Percentiles rank a stretch among this genome's conserved stretches.
Evolutionary conservation across 805 yeast genomes (phyloP).

Genomic region (Jamesozyma hellenica): DNA sequence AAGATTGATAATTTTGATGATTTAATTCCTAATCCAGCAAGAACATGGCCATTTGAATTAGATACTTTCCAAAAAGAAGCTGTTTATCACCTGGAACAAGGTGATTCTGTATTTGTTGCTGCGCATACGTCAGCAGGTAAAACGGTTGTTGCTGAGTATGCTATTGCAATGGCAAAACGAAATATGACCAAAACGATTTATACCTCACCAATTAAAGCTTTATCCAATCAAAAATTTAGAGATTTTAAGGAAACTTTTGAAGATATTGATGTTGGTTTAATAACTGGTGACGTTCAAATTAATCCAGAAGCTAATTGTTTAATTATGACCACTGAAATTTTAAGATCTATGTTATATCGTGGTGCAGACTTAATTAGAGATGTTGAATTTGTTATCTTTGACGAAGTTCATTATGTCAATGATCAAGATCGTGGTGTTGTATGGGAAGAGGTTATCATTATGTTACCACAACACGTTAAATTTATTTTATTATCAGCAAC

Average conservation of each 20-base stretch:
- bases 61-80: slow-evolving; percentile 97
- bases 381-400: slow-evolving; percentile 94
- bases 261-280: slow-evolving; percentile 80
- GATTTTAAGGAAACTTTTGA: slow-evolving; percentile 74
- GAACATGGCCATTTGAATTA: slow-evolving; percentile 88
- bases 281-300: slow-evolving; percentile 96
- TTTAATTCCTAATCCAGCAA: slow-evolving; percentile 85
- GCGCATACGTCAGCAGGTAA: slow-evolving; percentile 99
- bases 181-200: slow-evolving; percentile 96
- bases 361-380: slow-evolving; percentile 96
- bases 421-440: slow-evolving; percentile 97
- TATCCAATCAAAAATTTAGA: slow-evolving; percentile 82
- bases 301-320: slow-evolving; percentile 93
- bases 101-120: slow-evolving; percentile 96
- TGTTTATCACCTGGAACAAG: slow-evolving; percentile 89
- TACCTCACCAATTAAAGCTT: slow-evolving; percentile 89
- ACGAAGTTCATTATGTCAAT: slow-evolving; percentile 95
- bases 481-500: slow-evolving; percentile 89
- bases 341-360: slow-evolving; percentile 88
- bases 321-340: slow-evolving; percentile 95
- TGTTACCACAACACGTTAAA: slow-evolving; percentile 94
- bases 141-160: slow-evolving; percentile 96
- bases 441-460: slow-evolving; percentile 97
- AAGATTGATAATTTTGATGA: slow-evolving; percentile 76
- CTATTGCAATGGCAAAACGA: slow-evolving; percentile 90